Conservation (phyloP, 345 rosid genomes). For the Populus simonii region DNA sequence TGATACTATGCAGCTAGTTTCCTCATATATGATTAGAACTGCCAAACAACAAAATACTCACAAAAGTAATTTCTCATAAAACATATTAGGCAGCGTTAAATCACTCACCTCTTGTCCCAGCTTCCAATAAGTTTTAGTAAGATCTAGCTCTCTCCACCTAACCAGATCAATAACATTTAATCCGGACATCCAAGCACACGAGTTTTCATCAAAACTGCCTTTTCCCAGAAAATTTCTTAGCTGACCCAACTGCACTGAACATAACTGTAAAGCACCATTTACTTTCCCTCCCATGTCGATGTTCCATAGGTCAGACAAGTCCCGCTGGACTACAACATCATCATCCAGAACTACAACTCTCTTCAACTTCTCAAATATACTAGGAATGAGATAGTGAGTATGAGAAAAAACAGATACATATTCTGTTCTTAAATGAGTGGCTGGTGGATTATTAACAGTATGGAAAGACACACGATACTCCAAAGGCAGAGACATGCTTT, state of each 20-base stretch:
- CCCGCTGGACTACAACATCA: conserved; percentile 85
- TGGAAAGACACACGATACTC: conserved; percentile 76
- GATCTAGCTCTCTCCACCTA: conserved; percentile 61
- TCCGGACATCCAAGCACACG: conserved; percentile 93
- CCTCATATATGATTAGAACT: conserved; percentile 3
- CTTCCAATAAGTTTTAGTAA: conserved; percentile 56
- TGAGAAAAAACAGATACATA: conserved; percentile 74
- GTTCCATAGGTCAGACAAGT: conserved; percentile 71
- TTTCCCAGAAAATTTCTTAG: conserved; percentile 49
- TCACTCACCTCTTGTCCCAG: conserved; percentile 55
- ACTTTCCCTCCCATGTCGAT: conserved; percentile 80
- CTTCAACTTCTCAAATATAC: conserved; percentile 58
- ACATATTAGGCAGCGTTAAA: neutral
- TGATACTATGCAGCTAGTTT: neutral
- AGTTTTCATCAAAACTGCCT: conserved; percentile 35
- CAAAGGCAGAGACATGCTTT: conserved; percentile 57
- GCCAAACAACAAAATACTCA: neutral
- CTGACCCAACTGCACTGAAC: conserved; percentile 68
- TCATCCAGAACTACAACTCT: conserved; percentile 81
- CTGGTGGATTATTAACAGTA: conserved; percentile 29
- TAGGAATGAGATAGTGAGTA: conserved; percentile 76
- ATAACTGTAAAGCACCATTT: conserved; percentile 64
- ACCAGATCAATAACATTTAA: conserved; percentile 76
- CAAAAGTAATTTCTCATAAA: neutral
- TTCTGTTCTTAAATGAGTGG: conserved; percentile 49